Percentiles rank a stretch among this genome's conserved stretches.
These are phyloP conservation scores for Penicillium concentricum DNA, from an alignment of 2,329 filamentous ascomycete species.

Conservation along the genomic window DNA sequence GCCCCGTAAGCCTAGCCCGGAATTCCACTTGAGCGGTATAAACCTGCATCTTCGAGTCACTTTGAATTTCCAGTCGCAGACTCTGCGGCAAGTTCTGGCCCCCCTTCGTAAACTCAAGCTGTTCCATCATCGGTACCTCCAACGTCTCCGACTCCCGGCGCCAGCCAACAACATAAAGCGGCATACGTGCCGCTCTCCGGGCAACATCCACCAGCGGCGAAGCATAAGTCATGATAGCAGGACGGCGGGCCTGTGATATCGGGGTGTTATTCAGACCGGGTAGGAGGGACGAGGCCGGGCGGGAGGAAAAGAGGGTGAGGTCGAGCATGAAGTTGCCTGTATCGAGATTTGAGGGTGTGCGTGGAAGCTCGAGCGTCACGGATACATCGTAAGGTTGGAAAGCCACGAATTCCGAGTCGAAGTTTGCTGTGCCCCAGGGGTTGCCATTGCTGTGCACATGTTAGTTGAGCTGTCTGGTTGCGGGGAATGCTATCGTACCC, in stretches of 20 bases:
- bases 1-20: constrained; percentile 70
- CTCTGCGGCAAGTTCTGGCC: constrained; percentile 53
- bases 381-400: constrained; percentile 83
- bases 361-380: constrained; percentile 72
- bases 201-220: constrained; percentile 66
- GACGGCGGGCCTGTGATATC: constrained; percentile 66
- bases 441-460: constrained; percentile 37
- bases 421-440: constrained; percentile 54
- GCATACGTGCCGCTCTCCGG: constrained; percentile 62
- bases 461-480: not conserved
- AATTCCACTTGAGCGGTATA: constrained; percentile 70
- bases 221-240: constrained; percentile 76
- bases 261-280: constrained; percentile 39
- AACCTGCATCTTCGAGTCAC: constrained; percentile 68
- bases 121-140: constrained; percentile 70
- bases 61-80: constrained; percentile 67
- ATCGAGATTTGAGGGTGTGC: constrained; percentile 70
- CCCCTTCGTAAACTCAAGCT: constrained; percentile 62
- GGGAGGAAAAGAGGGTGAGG: constrained; percentile 63
- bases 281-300: constrained; percentile 37
- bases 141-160: constrained; percentile 64
- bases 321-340: constrained; percentile 95
- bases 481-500: constrained; percentile 41
- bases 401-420: constrained; percentile 59
- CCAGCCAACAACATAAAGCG: constrained; percentile 68